Base-by-base conservation (phyloP, 805 yeast species). In the Yueomyces sp. region DNA sequence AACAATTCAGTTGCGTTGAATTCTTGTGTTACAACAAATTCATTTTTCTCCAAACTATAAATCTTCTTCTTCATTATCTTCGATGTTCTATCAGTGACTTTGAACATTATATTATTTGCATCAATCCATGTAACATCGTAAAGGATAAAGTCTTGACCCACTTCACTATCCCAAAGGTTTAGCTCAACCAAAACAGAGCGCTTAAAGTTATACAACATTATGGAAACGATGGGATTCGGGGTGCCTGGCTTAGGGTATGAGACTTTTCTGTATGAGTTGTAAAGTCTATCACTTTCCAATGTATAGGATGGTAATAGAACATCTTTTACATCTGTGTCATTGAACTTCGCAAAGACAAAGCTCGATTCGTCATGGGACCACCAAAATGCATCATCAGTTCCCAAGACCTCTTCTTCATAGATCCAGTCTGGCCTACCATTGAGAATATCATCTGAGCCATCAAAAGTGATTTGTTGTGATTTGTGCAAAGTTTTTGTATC, bases 341-440 rank as follows among this genome's bases (percentile, higher is more conserved):
- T 70, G 27, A 74, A 68, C 48, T 64, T 70, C 47, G 81, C 69
- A 52, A 66, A 84, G 0, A 79, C 64, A 40, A 82, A 48, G 43
- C 64, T 65, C 2, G 74, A 57, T 49, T 79, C 83, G 48, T 77
- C 76, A 1, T 81, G 79, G 12, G 79, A 65, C 87, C 90, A 83
- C 83, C 86, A 82, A 9, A 82, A 63, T 0, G 82, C 76, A 34
- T 57, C 61, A 48, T 81, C 88, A 12, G 63, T 52, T 0, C 70
- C 70, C 9, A 78, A 60, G 1, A 84, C 84, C 53, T 84, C 94
- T 54, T 84, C 94, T 57, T 84, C 94, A 57, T 83, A 83, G 2
- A 83, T 79, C 92, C 94, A 84, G 54, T 83, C 92, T 0, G 88
- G 78, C 48, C 70, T 79, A 4, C 85, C 94, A 51, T 83, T 79